Conservation (phyloP, 2,329 filamentous ascomycete genomes). For the Neofusicoccum laricinum region DNA sequence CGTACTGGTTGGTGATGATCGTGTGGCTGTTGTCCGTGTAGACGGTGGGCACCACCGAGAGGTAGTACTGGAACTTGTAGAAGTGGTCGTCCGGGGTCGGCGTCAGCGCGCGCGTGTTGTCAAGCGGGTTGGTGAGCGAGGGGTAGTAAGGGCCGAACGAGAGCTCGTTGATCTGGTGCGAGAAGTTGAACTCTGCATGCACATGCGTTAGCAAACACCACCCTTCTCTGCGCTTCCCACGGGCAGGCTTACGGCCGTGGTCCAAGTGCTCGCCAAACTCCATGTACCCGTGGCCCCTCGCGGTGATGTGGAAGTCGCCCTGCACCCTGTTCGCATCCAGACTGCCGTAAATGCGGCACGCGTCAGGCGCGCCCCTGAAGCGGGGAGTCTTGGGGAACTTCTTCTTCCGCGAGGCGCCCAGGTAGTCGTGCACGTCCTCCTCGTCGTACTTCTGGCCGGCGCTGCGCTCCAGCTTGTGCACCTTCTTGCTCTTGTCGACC, state of each 20-base stretch:
- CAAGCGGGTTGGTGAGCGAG: slow-evolving; percentile 87
- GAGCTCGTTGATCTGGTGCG: slow-evolving; percentile 91
- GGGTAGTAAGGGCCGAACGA: slow-evolving; percentile 98
- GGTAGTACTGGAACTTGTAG: slow-evolving; percentile 97
- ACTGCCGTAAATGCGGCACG: slow-evolving; percentile 86
- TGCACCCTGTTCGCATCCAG: slow-evolving; percentile 95
- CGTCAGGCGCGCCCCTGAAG: slow-evolving; percentile 60
- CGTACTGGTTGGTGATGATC: slow-evolving; percentile 95
- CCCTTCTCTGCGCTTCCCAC: too few relatives aligned
- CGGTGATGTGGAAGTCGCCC: slow-evolving; percentile 97
- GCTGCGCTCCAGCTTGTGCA: slow-evolving; percentile 45
- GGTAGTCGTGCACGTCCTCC: slow-evolving; percentile 88
- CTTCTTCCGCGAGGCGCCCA: slow-evolving; percentile 67
- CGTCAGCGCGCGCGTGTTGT: slow-evolving; percentile 79
- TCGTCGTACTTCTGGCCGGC: slow-evolving; percentile 54
- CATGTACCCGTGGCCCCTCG: slow-evolving; percentile 89
- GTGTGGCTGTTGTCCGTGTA: slow-evolving; percentile 64
- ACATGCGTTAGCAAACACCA: background rate
- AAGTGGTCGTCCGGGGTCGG: slow-evolving; percentile 59
- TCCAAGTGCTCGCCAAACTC: slow-evolving; percentile 78
- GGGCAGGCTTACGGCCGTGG: slow-evolving; percentile 62
- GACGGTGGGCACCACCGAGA: slow-evolving; percentile 90
- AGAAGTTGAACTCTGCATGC: slow-evolving; percentile 84
- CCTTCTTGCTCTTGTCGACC: slow-evolving; percentile 66
- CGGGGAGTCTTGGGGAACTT: slow-evolving; percentile 72